Evolutionary conservation across 2,329 filamentous ascomycete species (phyloP), one percentile per base, ranked within the genome.

Genomic region (Pseudocercospora eumusae): DNA sequence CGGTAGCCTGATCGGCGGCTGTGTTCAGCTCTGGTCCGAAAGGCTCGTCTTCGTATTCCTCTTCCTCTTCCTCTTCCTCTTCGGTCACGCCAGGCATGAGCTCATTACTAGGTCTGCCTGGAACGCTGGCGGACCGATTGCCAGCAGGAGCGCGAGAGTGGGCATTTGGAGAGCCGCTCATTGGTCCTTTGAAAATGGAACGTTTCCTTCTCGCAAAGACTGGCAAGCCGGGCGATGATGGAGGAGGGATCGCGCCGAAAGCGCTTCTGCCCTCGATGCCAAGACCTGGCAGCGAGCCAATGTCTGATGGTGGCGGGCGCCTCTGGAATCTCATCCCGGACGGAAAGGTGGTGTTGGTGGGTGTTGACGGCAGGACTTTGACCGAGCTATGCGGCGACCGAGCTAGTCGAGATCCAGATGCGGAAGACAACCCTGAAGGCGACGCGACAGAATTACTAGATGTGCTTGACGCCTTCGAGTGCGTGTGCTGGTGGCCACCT

Each of bases 391-490:
- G 92, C 0, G 95, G 93, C 2, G 89, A 93, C 23, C 90, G 86
- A 13, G 84, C 84, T 36, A 84, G 78, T 47, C 83, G 84, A 55
- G 86, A 79, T 1, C 85, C 86, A 15, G 85, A 88, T 71, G 88
- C 76, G 64, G 68, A 75, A 56, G 62, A 77, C 40, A 72, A 71
- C 15, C 75, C 75, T 13, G 75, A 75, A 68, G 81, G 81, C 1
- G 79, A 81, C 10, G 76, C 76, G 47, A 82, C 89, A 36, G 89
- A 89, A 18, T 87, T 84, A 4, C 90, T 96, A 47, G 92, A 96
- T 0, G 92, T 95, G 0, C 92, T 97, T 0, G 91, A 96, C 0
- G 95, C 92, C 77, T 98, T 98, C 21, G 92, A 96, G 75, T 97
- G 93, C 1, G 89, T 88, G 74, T 95, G 90, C 18, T 74, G 70